Base-by-base conservation (phyloP, 352 stramenopile genomes). In the Pythium apleroticum region DNA sequence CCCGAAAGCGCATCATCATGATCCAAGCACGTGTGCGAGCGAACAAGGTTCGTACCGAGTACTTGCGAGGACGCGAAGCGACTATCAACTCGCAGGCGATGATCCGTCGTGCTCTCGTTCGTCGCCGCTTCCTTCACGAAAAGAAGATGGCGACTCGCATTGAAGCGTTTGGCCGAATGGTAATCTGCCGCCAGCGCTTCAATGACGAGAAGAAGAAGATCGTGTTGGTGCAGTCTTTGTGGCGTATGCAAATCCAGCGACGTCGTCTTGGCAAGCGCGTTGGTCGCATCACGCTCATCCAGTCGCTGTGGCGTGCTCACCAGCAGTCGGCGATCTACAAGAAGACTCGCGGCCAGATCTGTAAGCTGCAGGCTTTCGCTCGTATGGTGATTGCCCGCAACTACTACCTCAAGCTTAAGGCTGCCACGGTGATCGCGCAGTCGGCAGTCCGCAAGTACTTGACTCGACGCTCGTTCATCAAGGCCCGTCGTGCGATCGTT, bases 141-240 rank as follows among this genome's bases (percentile, higher is more conserved):
- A 91, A 90, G 65, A 93, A 93, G 52, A 96, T 96, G 88, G 88
- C 88, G 7, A 93, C 86, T 9, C 86, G 88, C 25, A 90, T 96
- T 33, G 82, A 86, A 41, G 85, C 86, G 12, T 93, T 96, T 63
- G 82, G 84, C 0, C 80, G 86, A 39, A 95, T 96, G 88, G 54
- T 95, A 17, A 84, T 93, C 24, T 91, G 73, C 39, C 84, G 82
- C 20, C 76, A 88, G 53, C 76, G 77, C 7, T 96, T 90, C 73
- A 63, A 55, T 1, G 67, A 81, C 37, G 80, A 84, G 35, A 78
- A 75, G 17, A 84, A 81, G 46, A 82, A 84, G 50, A 89, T 96
- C 49, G 73, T 96, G 27, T 33, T 93, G 2, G 48, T 93, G 9
- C 88, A 96, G 52, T 93, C 88, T 49, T 67, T 96, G 12, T 91